Percentiles rank a stretch among this genome's conserved stretches.
These are phyloP conservation scores for Penicillium sp. DNA, from an alignment of 2,329 filamentous ascomycete species.

Conservation along the genomic window DNA sequence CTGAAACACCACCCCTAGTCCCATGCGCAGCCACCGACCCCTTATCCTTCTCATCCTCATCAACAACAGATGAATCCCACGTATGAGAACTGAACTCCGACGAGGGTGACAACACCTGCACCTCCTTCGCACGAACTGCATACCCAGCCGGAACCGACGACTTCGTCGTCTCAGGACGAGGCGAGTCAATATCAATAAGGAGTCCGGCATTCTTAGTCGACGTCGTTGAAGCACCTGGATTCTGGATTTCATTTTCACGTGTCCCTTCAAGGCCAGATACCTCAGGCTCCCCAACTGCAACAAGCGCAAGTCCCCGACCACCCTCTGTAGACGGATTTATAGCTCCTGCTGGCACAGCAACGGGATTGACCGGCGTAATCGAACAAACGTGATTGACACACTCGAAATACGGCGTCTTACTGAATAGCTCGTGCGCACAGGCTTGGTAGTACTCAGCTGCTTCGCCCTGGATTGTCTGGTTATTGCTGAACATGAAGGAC, in stretches of 20 bases:
- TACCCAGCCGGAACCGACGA: background rate
- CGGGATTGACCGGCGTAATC: conserved; percentile 29
- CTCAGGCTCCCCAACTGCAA: conserved; percentile 7
- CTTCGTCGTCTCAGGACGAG: background rate
- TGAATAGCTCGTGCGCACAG: conserved; percentile 47
- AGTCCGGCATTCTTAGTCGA: conserved; percentile 7
- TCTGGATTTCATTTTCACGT: background rate
- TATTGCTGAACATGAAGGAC: conserved; percentile 28
- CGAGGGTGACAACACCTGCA: conserved; percentile 4
- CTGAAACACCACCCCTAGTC: background rate
- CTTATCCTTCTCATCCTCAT: conserved; percentile 19
- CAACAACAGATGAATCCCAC: conserved; percentile 15
- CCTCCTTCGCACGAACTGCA: conserved; percentile 3
- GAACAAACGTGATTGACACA: conserved; percentile 47
- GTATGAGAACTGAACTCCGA: conserved; percentile 13
- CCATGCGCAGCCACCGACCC: background rate
- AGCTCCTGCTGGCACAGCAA: conserved; percentile 16
- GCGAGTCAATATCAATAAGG: conserved; percentile 26
- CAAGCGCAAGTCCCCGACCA: conserved; percentile 22
- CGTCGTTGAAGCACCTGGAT: background rate
- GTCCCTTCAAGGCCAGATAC: background rate
- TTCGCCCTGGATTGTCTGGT: conserved; percentile 31
- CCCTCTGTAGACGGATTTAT: background rate
- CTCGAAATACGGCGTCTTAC: conserved; percentile 44
- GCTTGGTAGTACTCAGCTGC: conserved; percentile 48